A percentile compares a stretch with the other conserved stretches of the same genome.
These are phyloP conservation scores for Ajuga reptans DNA, from an alignment of 305 asterid genomes.

Conservation along the genomic window DNA sequence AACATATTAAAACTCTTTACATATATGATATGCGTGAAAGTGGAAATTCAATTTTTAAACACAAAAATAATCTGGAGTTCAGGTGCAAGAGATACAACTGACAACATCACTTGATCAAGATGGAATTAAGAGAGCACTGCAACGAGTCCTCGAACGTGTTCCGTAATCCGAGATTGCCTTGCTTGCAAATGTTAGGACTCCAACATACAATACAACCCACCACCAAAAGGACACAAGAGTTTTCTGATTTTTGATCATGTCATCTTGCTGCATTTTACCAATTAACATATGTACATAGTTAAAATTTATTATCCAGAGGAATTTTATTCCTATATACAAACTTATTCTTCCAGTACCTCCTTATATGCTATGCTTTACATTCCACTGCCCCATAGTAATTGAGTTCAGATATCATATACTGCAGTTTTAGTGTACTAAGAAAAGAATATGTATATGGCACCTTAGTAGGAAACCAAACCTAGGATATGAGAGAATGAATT, in stretches of 20 bases:
- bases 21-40: too few relatives aligned
- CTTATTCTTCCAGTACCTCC: neutral
- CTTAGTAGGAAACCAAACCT: too few relatives aligned
- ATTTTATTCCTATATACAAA: neutral
- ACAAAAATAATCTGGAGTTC: constrained; percentile 16
- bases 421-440: too few relatives aligned
- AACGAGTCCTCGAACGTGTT: constrained; percentile 73
- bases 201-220: neutral
- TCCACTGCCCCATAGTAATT: neutral
- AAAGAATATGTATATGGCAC: too few relatives aligned
- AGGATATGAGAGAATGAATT: too few relatives aligned
- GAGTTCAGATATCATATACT: neutral
- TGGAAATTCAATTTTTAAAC: too few relatives aligned
- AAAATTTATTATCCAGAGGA: neutral
- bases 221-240: neutral
- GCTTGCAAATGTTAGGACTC: neutral
- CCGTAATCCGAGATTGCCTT: constrained; percentile 31
- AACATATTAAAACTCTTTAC: too few relatives aligned
- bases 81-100: constrained; percentile 92
- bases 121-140: constrained; percentile 75
- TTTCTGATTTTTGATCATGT: neutral
- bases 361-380: neutral
- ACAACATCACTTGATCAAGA: constrained; percentile 78
- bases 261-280: neutral
- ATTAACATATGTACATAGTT: constrained; percentile 4